Conservation (phyloP, 306 rosid genomes). For the Inga oerstediana region DNA sequence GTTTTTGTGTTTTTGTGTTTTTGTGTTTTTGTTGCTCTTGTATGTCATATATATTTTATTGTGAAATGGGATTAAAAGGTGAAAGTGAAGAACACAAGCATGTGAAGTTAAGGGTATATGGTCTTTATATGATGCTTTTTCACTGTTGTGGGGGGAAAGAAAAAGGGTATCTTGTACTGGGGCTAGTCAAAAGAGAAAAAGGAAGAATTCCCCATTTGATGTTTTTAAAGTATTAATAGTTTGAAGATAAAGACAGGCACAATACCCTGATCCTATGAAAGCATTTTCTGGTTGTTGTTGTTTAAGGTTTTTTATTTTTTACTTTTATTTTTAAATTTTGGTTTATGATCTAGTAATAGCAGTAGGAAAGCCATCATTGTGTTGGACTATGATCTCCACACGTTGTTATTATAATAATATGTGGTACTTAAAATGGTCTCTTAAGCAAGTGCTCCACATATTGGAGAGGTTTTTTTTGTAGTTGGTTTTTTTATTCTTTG, state of each 20-base stretch:
- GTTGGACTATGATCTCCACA: conserved; percentile 39
- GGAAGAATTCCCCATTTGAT: conserved; percentile 48
- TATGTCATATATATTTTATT: neutral
- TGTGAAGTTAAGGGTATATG: conserved; percentile 40
- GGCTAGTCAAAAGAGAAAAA: conserved; percentile 50
- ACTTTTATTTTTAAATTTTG: neutral
- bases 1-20: too few relatives aligned
- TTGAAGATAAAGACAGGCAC: conserved; percentile 44
- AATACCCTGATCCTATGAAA: conserved; percentile 26
- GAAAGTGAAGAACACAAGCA: conserved; percentile 46
- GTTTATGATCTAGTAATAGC: conserved; percentile 11
- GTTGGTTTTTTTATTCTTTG: neutral
- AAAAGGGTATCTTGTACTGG: conserved; percentile 70
- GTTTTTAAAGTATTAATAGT: conserved; percentile 33
- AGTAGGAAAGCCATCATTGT: conserved; percentile 42
- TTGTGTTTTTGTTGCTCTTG: neutral
- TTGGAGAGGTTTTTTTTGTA: neutral
- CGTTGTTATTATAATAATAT: neutral
- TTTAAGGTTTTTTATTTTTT: neutral
- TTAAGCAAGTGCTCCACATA: conserved; percentile 28
- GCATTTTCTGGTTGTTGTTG: conserved; percentile 39
- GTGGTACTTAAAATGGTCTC: conserved; percentile 19
- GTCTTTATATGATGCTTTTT: conserved; percentile 25
- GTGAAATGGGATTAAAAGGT: conserved; percentile 49
- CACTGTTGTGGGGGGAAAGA: conserved; percentile 37